Base-by-base conservation (phyloP, 331 rosid species). In the Quercus lobata region DNA sequence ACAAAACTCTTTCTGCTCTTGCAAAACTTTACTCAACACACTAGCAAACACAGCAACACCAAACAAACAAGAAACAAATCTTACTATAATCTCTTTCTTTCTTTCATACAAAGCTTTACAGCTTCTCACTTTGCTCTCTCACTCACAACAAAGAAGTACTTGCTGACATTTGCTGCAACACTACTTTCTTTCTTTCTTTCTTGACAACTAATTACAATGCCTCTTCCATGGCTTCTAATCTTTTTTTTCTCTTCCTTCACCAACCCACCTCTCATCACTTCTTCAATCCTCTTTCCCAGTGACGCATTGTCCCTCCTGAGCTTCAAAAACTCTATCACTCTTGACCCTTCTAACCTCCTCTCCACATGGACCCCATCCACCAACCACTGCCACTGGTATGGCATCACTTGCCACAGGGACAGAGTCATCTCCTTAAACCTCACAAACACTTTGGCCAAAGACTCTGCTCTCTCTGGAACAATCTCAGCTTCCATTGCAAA, bases 291-390 rank as follows among this genome's bases (percentile, higher is more conserved):
- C 62, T 54, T 16, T 60, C 54, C 71, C 1, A 73, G 8, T 46
- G 90, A 89, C 5, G 90, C 88, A 83, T 79, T 87, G 80, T 76
- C 89, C 7, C 92, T 89, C 78, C 86, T 89, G 35, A 71, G 52
- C 54, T 84, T 89, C 83, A 89, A 85, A 73, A 44, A 24, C 56
- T 74, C 44, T 0, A 83, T 87, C 37, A 69, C 86, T 73, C 53
- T 78, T 10, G 90, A 85, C 83, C 90, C 92, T 79, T 79, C 30
- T 4, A 77, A 61, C 58, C 69, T 86, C 24, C 86, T 86, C 68
- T 25, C 81, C 17, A 80, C 71, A 17, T 89, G 92, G 92, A 74
- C 41, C 17, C 49, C 82, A 30, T 81, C 82, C 10, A 44, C 30
- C 0, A 61, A 53, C 35, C 44, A 76, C 79, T 89, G 92, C 66